Conservation (phyloP, 2,329 filamentous ascomycete species). For the Diaporthe citrichinensis region DNA sequence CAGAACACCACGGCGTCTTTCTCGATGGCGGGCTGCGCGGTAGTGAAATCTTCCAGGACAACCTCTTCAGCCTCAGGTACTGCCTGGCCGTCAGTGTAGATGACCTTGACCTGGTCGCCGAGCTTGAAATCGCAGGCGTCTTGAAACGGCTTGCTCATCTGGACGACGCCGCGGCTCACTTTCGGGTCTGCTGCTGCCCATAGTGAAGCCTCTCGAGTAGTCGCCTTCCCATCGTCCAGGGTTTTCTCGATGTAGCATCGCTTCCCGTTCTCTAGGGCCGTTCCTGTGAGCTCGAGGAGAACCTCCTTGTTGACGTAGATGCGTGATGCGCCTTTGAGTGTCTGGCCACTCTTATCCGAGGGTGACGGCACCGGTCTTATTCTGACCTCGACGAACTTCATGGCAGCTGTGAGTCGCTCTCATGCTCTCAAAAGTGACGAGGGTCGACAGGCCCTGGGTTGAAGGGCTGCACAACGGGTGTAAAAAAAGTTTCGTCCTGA, state of each 20-base stretch:
- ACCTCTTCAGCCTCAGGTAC: slow-evolving; percentile 71
- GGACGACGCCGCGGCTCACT: slow-evolving; percentile 75
- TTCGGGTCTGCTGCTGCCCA: slow-evolving; percentile 66
- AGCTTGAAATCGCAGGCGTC: slow-evolving; percentile 80
- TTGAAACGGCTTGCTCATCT: slow-evolving; percentile 82
- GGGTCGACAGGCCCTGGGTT: neutral
- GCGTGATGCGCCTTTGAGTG: slow-evolving; percentile 59
- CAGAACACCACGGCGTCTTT: slow-evolving; percentile 53
- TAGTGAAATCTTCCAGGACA: slow-evolving; percentile 71
- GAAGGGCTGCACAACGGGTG: neutral
- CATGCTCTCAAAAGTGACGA: neutral
- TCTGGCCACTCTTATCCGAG: slow-evolving; percentile 56
- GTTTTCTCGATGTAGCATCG: slow-evolving; percentile 47
- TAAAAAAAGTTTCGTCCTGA: slow-evolving; percentile 12
- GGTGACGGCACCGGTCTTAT: slow-evolving; percentile 55
- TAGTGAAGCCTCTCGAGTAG: slow-evolving; percentile 60
- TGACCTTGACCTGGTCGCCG: slow-evolving; percentile 74
- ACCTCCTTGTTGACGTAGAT: slow-evolving; percentile 64
- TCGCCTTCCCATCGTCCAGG: slow-evolving; percentile 39
- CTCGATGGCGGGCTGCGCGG: slow-evolving; percentile 50
- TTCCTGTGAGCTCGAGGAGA: slow-evolving; percentile 60
- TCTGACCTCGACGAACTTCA: slow-evolving; percentile 50
- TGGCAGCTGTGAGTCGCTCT: neutral
- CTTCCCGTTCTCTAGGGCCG: slow-evolving; percentile 57
- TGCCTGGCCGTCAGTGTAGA: slow-evolving; percentile 66